A percentile compares a stretch with the other conserved stretches of the same genome.
phyloP scores from a whole-genome alignment of 371 early-diverging fungal species.

The Chytridiales sp. region DNA sequence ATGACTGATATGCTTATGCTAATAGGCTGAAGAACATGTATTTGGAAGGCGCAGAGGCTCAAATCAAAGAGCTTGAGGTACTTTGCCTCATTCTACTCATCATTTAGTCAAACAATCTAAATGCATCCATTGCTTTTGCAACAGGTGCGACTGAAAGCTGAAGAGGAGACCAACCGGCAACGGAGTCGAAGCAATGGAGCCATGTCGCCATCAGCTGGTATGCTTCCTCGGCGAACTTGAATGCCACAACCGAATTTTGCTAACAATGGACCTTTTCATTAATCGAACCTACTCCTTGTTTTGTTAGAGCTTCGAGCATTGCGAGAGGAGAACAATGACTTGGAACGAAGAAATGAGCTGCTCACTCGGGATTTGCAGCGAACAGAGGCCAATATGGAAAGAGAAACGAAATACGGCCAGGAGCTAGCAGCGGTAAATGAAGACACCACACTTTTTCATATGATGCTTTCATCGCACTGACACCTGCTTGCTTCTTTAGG shows the following conservation, averaged over 20 bases:
- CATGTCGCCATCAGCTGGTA: no score
- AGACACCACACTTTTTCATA: no score
- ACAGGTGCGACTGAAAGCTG: slow-evolving; percentile 1
- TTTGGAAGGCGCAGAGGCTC: slow-evolving; percentile 38
- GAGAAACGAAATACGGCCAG: slow-evolving; percentile 29
- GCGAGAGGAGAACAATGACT: slow-evolving; percentile 34
- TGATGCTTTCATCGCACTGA: no score
- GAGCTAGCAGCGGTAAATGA: slow-evolving; percentile 18
- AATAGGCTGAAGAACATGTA: slow-evolving; percentile 41
- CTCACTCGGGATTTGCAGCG: slow-evolving; percentile 27
- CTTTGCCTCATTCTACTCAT: background rate
- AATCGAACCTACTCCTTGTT: no score
- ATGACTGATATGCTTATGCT: background rate
- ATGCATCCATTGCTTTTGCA: background rate
- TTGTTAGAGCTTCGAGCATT: slow-evolving; percentile 27
- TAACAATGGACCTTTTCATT: no score
- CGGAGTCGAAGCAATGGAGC: background rate
- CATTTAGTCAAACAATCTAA: slow-evolving; percentile 13
- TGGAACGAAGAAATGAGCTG: slow-evolving; percentile 33
- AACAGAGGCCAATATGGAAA: slow-evolving; percentile 35
- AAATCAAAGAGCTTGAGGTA: slow-evolving; percentile 31
- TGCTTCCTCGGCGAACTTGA: no score
- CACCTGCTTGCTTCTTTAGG: no score
- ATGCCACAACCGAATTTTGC: no score
- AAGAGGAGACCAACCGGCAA: no score